Evolutionary conservation across 768 basidiomycete genomes (phyloP), one percentile per base, ranked within the genome.

Genomic region (Saitozyma podzolica): DNA sequence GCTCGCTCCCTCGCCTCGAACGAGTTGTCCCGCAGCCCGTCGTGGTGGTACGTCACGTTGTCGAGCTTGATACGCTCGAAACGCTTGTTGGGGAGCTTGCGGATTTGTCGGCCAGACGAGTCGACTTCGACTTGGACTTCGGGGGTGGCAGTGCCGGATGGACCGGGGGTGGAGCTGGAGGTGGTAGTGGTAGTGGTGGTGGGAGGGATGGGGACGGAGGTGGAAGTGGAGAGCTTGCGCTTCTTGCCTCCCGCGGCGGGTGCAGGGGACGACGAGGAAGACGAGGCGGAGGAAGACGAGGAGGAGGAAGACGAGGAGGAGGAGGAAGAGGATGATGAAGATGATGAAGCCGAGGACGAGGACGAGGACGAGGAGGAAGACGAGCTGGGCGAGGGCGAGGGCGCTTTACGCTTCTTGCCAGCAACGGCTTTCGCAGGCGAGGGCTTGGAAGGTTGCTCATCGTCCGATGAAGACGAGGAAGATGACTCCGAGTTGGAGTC

Each of bases 41-140:
- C 80, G 63, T 87, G 82, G 17, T 78, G 74, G 66, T 81, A 84
- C 19, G 70, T 72, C 14, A 89, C 82, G 49, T 85, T 82, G 17
- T 88, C 86, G 2, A 83, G 82, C 67, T 92, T 88, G 63, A 94
- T 85, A 29, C 93, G 83, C 74, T 86, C 86, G 83, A 97, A 99
- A 17, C 90, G 88, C 56, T 85, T 84, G 70, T 86, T 88, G 42
- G 66, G 73, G 45, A 47, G 45, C 45, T 47, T 11, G 13, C 45
- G n/a, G 45, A 47, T 11, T 47, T 17, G 45, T 11, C 45, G 45
- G 45, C 13, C n/a, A 1, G 45, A 11, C n/a, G 45, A 11, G 45
- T 13, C 45, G n/a, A 78, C 75, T 48, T 68, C 72, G 16, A 39
- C 54, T 9, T 37, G 11, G 20, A 55, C 58, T 14, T 79, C 77